Evolutionary conservation across 2,329 filamentous ascomycete genomes (phyloP).

Genomic region (Aspergillus tubingensis): DNA sequence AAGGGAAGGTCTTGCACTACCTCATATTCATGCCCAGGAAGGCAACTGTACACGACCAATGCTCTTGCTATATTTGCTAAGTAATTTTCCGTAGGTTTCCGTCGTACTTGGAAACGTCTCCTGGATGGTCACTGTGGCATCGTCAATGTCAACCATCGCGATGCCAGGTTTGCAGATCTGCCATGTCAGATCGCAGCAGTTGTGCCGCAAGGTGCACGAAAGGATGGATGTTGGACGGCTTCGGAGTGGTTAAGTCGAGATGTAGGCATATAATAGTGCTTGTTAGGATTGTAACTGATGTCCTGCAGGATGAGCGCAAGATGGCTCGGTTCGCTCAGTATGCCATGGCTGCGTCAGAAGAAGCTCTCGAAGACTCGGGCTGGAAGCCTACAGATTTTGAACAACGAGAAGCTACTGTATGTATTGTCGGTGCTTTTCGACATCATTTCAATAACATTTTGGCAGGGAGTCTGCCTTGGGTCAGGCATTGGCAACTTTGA

Average conservation of each 20-base stretch:
- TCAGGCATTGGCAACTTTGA: slow-evolving; percentile 95
- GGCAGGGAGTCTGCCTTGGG: slow-evolving; percentile 80
- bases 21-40: slow-evolving; percentile 25
- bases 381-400: slow-evolving; percentile 66
- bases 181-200: slow-evolving; percentile 84
- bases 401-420: slow-evolving; percentile 70
- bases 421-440: slow-evolving; percentile 14
- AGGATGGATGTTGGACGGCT: slow-evolving; percentile 47
- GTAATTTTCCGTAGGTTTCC: slow-evolving; percentile 56
- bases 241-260: slow-evolving; percentile 48
- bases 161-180: slow-evolving; percentile 67
- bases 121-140: slow-evolving; percentile 80
- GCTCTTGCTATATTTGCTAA: slow-evolving; percentile 10
- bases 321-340: slow-evolving; percentile 94
- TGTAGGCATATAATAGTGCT: slow-evolving; percentile 30
- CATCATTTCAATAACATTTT: not conserved
- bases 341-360: slow-evolving; percentile 79
- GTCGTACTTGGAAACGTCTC: slow-evolving; percentile 77
- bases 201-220: slow-evolving; percentile 63
- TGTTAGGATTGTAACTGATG: not conserved
- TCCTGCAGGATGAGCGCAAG: slow-evolving; percentile 63
- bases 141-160: slow-evolving; percentile 66
- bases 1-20: slow-evolving; percentile 32
- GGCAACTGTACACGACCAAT: slow-evolving; percentile 18
- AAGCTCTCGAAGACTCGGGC: slow-evolving; percentile 79